Evolutionary conservation across 805 yeast species (phyloP), one percentile per base, ranked within the genome.

Genomic region (Starmerella kuoi): DNA sequence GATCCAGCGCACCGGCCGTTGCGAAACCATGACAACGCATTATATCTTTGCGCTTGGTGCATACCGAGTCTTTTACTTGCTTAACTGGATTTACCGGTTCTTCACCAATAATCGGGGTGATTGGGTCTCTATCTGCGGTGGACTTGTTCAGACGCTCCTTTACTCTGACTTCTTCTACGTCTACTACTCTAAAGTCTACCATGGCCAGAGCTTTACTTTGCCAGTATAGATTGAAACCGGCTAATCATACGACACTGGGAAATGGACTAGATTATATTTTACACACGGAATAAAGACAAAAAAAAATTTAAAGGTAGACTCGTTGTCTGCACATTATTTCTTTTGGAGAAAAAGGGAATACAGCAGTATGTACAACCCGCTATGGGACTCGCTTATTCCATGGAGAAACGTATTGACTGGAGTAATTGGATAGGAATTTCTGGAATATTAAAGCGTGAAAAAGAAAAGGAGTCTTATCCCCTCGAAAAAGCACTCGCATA

Each of bases 121-220:
- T 56, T 70, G 70, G 49, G 67, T 87, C 42, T 72, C 94, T 2
- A 66, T 88, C 8, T 55, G 72, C 18, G 79, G 96, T 0, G 97
- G 97, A 20, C 47, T 91, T 26, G 61, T 85, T 31, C 98, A 91
- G 66, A 85, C 96, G 0, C 65, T 76, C 43, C 64, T 91, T 26
- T 91, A 91, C 65, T 85, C 96, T 2, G 98, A 91, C 65, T 91
- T 91, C 69, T 91, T 91, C 66, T 91, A 85, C 65, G 70, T 91
- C 50, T 91, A 91, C 64, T 88, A 88, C 66, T 70, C 61, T 42
- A 65, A 63, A 55, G 95, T 91, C 40, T 67, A 86, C 67, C 77
- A 79, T 60, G 93, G 88, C 35, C 70, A 76, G 60, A 76, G 74
- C 54, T 77, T 82, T 52, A 79, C 77, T 51, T 69, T 88, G 53